Evolutionary conservation across 208 protist species (phyloP), one percentile per base, ranked within the genome.

Genomic region (Histomonas meleagridis): DNA sequence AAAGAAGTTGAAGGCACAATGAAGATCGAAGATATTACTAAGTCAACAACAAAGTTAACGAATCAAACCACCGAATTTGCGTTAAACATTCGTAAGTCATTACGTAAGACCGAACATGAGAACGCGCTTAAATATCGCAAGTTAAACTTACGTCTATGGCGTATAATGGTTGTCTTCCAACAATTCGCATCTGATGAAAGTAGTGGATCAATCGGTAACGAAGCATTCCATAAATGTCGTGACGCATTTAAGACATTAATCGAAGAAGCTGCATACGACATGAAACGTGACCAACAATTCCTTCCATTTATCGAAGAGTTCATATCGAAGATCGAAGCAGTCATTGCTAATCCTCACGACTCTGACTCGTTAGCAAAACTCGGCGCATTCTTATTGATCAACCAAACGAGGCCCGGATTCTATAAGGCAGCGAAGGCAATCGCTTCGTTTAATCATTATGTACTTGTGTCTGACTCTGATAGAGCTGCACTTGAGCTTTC

Each of bases 261-360:
- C 2, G 76, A 86, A 86, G 76, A 86, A 86, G 10, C 46, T 16
- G 76, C 76, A 7, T 86, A 51, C 26, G 76, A 86, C 26, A 86
- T 86, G 76, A 86, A 86, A 28, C 23, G 76, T 26, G 46, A 86
- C 5, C 51, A 46, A 86, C 3, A 43, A 51, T 86, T 86, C 26
- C 16, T 57, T 18, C 76, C 76, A 86, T 86, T 86, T 28, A 86
- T 86, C 35, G 46, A 86, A 16, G 43, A 46, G 55, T 86, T 86
- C 35, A 86, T 46, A 32, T 26, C n/a, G 0, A 86, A 51, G 55
- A n/a, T 86, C 23, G 55, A 51, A 7, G 40, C 26, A 53, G 46
- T 86, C 26, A 28, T 57, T 55, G 76, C 51, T 9, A 12, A 12
- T 18, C 76, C 76, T 57, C 40, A 7, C 46, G 18, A n/a, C 2